Conservation (phyloP, 257 asterid species). For the Catharanthus roseus region DNA sequence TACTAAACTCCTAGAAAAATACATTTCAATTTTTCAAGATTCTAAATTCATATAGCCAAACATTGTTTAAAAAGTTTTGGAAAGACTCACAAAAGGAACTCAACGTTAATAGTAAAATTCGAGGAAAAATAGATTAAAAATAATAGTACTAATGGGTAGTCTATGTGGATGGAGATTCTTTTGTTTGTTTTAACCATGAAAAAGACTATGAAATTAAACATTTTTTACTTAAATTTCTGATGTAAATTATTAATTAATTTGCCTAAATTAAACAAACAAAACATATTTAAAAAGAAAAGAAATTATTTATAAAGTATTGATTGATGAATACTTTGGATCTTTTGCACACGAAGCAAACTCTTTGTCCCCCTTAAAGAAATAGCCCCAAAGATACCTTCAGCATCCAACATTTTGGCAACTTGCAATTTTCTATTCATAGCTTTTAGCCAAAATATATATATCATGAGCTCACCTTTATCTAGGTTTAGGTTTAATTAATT, state of each 20-base stretch:
- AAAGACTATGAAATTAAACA: background rate
- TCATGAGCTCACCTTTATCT: background rate
- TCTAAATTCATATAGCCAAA: no score
- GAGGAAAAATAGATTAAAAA: no score
- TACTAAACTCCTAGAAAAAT: background rate
- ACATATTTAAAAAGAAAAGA: no score
- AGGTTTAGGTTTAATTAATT: no score
- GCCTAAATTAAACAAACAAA: background rate
- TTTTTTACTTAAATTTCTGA: background rate
- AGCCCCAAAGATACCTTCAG: background rate
- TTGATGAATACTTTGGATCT: slow-evolving; percentile 8
- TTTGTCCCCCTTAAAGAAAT: background rate
- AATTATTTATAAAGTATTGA: background rate
- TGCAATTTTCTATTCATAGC: slow-evolving; percentile 8
- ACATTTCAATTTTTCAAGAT: no score
- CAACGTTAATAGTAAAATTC: no score
- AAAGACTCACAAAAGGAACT: no score
- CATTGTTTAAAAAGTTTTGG: no score
- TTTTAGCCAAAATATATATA: background rate
- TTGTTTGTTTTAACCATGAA: background rate
- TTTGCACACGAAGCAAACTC: slow-evolving; percentile 14
- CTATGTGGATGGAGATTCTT: background rate
- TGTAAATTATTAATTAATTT: background rate
- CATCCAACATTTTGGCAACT: slow-evolving; percentile 6
- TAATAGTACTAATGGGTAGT: no score